These are phyloP conservation scores for Nannochloropsis oceanica DNA, from an alignment of 108 stramenopile species.

Conservation along the genomic window DNA sequence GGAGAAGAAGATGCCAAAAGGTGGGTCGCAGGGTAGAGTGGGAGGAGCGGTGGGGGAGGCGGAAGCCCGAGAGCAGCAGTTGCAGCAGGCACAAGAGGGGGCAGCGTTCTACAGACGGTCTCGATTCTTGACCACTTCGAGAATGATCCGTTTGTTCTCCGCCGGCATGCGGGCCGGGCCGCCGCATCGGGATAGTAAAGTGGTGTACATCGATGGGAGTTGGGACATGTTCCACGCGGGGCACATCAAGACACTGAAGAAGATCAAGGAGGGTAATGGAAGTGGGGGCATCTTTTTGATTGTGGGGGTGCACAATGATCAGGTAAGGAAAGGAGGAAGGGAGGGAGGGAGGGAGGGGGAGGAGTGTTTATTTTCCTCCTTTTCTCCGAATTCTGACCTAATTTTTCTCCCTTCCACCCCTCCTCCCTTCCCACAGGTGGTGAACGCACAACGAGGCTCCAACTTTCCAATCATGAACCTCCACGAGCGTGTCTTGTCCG, in stretches of 20 bases:
- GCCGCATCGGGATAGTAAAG: constrained; percentile 59
- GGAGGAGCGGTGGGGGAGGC: background rate
- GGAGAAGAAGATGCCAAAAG: background rate
- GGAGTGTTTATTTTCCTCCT: background rate
- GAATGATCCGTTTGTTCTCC: constrained; percentile 69
- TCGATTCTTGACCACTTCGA: constrained; percentile 63
- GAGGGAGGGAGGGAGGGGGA: background rate
- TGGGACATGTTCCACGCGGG: constrained; percentile 99
- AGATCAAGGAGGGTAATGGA: constrained; percentile 33
- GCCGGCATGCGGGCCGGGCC: constrained; percentile 48
- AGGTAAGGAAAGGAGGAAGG: background rate
- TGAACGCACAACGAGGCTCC: constrained; percentile 59
- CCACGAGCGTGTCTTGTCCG: constrained; percentile 61
- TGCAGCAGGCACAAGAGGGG: background rate
- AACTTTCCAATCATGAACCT: constrained; percentile 82
- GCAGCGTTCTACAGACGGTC: background rate
- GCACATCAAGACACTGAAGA: constrained; percentile 75
- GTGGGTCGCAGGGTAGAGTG: background rate
- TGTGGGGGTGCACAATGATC: constrained; percentile 93
- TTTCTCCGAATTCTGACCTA: background rate
- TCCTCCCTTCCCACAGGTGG: constrained; percentile 21
- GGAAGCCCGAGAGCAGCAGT: background rate
- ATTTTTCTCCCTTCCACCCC: background rate
- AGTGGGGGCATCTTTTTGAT: constrained; percentile 21
- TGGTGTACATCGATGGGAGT: constrained; percentile 86